A percentile compares a stretch with the other conserved stretches of the same genome.
phyloP scores from a whole-genome alignment of 352 stramenopile genomes.

The Peronosclerospora sorghi region DNA sequence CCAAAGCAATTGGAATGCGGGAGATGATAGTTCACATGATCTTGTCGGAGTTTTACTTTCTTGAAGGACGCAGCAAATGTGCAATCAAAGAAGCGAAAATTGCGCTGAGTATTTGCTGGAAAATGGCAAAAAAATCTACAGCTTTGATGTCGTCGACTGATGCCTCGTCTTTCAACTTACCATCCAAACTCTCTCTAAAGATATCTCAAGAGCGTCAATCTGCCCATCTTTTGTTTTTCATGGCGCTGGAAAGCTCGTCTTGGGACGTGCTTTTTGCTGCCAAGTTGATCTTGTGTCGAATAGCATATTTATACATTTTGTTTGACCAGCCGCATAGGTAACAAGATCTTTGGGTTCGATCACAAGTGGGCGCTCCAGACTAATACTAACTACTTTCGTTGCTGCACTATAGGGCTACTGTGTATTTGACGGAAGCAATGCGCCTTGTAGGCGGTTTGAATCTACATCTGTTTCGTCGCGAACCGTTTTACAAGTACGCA shows the following conservation, averaged over 20 bases:
- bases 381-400: conserved; percentile 1
- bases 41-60: conserved; percentile 46
- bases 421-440: conserved; percentile 61
- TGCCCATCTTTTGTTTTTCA: conserved; percentile 36
- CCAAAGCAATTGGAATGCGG: conserved; percentile 38
- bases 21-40: conserved; percentile 40
- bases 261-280: conserved; percentile 52
- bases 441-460: conserved; percentile 49
- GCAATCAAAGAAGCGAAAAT: conserved; percentile 51
- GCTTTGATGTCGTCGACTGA: conserved; percentile 2
- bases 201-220: conserved; percentile 8
- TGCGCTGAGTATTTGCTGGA: conserved; percentile 64
- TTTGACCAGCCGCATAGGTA: conserved; percentile 45
- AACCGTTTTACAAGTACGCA: conserved; percentile 54
- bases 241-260: conserved; percentile 56
- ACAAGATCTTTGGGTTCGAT: no score
- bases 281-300: conserved; percentile 48
- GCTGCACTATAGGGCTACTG: conserved; percentile 20
- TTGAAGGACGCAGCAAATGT: conserved; percentile 22
- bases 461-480: conserved; percentile 37
- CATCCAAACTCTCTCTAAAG: conserved; percentile 19
- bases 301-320: conserved; percentile 44
- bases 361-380: no score
- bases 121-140: conserved; percentile 38
- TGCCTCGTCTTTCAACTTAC: no score